phyloP scores from a whole-genome alignment of 2,329 filamentous ascomycete genomes.

The Arachnopeziza araneosa region DNA sequence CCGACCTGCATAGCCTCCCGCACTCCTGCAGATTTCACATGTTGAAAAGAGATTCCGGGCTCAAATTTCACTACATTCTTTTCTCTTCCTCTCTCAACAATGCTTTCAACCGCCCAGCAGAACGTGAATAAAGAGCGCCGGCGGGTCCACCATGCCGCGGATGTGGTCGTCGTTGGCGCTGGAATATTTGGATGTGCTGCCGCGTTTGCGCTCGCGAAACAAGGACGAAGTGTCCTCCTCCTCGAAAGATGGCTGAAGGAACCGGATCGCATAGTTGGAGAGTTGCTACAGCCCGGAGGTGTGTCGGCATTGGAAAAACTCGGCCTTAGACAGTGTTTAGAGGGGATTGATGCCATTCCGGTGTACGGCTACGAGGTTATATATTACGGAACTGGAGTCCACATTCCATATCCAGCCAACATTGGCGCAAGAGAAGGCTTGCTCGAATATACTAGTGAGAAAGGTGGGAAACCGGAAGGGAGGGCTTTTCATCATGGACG shows the following conservation, averaged over 20 bases:
- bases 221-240: constrained; percentile 85
- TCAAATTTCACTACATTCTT: neutral
- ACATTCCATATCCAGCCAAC: constrained; percentile 71
- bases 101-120: constrained; percentile 1
- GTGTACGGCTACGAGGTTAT: constrained; percentile 85
- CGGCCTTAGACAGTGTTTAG: constrained; percentile 75
- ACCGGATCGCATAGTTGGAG: constrained; percentile 92
- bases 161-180: constrained; percentile 88
- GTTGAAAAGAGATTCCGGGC: neutral
- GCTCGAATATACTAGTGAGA: constrained; percentile 26
- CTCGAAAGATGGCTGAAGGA: constrained; percentile 86
- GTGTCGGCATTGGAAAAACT: constrained; percentile 74
- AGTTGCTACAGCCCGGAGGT: constrained; percentile 89
- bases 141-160: constrained; percentile 56
- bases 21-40: neutral
- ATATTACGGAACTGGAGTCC: constrained; percentile 67
- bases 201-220: constrained; percentile 77
- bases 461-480: constrained; percentile 55
- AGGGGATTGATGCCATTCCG: constrained; percentile 79
- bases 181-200: constrained; percentile 85
- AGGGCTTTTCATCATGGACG: constrained; percentile 89
- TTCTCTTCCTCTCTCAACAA: constrained; percentile 7
- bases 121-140: constrained; percentile 38
- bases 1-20: constrained; percentile 1
- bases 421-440: constrained; percentile 27